These are phyloP conservation scores for Akanthomyces lecanii DNA, from an alignment of 2,329 filamentous ascomycete genomes.

Conservation along the genomic window DNA sequence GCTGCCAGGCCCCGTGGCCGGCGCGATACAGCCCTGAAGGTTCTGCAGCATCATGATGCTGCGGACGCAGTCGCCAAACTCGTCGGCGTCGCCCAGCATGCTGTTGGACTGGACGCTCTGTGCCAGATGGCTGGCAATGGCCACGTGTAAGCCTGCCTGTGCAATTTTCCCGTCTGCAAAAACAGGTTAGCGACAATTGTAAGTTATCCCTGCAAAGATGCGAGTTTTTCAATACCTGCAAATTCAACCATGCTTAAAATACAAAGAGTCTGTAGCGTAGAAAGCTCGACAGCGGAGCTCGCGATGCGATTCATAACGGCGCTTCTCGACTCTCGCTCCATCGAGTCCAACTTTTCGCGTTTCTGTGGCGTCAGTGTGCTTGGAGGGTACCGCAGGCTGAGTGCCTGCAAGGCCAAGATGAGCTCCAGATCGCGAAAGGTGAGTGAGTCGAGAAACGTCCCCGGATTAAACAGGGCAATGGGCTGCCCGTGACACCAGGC, in stretches of 20 bases:
- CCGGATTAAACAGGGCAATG: constrained; percentile 41
- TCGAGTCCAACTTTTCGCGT: constrained; percentile 12
- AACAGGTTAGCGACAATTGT: too few species aligned
- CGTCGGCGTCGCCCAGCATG: constrained; percentile 22
- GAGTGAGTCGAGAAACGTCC: constrained; percentile 37
- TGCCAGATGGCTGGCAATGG: constrained; percentile 24
- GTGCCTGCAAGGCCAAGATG: constrained; percentile 33
- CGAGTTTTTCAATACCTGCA: constrained; percentile 24
- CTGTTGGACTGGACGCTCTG: constrained; percentile 20
- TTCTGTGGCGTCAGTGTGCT: constrained; percentile 19
- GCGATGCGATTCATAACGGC: constrained; percentile 32
- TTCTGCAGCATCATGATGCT: constrained; percentile 40
- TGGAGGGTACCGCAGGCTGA: constrained; percentile 39
- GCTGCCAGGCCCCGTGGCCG: constrained; percentile 8
- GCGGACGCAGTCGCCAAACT: constrained; percentile 33
- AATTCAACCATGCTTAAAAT: constrained; percentile 36
- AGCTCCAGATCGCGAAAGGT: constrained; percentile 34
- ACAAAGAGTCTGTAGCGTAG: constrained; percentile 36
- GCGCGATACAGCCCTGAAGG: constrained; percentile 33
- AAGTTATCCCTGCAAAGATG: not conserved
- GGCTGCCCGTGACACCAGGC: constrained; percentile 47
- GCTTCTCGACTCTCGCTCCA: constrained; percentile 21
- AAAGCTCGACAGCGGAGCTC: constrained; percentile 33
- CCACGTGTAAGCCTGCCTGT: constrained; percentile 23
- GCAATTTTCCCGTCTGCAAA: constrained; percentile 23